Base-by-base conservation (phyloP, 805 yeast genomes). In the Ogataea pignaliae region DNA sequence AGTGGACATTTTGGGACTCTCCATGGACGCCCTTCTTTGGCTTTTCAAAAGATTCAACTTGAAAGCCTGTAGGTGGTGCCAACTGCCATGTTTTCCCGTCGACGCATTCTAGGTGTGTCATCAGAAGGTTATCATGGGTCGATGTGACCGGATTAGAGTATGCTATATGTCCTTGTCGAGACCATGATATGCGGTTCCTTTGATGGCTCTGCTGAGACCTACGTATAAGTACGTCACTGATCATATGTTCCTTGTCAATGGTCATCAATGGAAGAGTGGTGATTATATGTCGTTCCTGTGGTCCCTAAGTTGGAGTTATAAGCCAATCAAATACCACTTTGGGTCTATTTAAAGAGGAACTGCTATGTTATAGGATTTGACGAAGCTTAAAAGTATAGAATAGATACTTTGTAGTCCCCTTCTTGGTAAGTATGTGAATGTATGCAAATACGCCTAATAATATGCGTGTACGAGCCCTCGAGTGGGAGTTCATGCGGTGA, bases 21-120 rank as follows among this genome's bases (percentile, higher is more conserved):
- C 55, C 54, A 31, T 66, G 54, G 14, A 39, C 11, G 14, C 43
- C 18, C 7, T 21, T 21, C 26, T 21, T 21, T 21, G 26, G 26
- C 26, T 21, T 21, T 21, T 48, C 54, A 49, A 46, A 48, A 2
- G 57, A 39, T 1, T 42, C 48, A 5, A 59, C 39, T 29, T 47
- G 46, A 30, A 71, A 57, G 28, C 60, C 63, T 21, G 73, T 70
- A 1, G 87, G 78, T 9, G 72, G 67, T 1, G 89, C 86, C 47
- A 89, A 69, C 52, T 81, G 80, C 97, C 97, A 91, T 37, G 73
- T 64, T 30, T 73, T 71, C 1, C 97, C 97, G 59, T 87, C 83
- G 12, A 78, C 63, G 46, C 88, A 80, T 53, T 83, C 90, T 45
- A 88, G 57, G 62, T 83, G 81, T 0, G 95, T 82, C 46, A 87